phyloP scores from a whole-genome alignment of 2,329 filamentous ascomycete genomes.

The Botrytis cinerea region DNA sequence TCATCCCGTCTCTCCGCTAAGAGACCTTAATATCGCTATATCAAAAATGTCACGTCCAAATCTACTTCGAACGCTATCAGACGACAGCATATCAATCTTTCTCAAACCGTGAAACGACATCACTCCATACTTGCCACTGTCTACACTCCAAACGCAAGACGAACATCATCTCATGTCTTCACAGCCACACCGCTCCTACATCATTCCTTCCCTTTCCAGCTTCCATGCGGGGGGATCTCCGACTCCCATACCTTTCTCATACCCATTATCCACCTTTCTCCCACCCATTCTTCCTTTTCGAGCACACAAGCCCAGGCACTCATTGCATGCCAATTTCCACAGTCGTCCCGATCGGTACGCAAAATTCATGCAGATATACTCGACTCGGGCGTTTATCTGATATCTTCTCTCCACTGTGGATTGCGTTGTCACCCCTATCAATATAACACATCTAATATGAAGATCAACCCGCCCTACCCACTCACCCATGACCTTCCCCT shows the following conservation, averaged over 20 bases:
- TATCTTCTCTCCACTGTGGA: background rate
- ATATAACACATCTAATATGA: slow-evolving; percentile 16
- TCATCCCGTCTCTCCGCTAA: slow-evolving; percentile 6
- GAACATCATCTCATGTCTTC: slow-evolving; percentile 8
- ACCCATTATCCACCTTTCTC: background rate
- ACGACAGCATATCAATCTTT: slow-evolving; percentile 5
- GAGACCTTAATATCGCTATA: background rate
- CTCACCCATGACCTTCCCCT: background rate
- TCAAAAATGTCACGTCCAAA: background rate
- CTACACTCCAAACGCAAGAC: background rate
- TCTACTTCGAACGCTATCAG: slow-evolving; percentile 4
- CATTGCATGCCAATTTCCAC: slow-evolving; percentile 7
- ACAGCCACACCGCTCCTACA: slow-evolving; percentile 2
- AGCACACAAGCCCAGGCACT: background rate
- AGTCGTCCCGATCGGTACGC: background rate
- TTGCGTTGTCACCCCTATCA: background rate
- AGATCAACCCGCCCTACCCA: slow-evolving; percentile 11
- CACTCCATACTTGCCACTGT: background rate
- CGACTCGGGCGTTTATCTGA: background rate
- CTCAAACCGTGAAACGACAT: slow-evolving; percentile 2
- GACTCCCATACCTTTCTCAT: background rate
- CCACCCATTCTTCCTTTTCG: background rate
- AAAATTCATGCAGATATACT: slow-evolving; percentile 12
- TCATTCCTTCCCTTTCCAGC: slow-evolving; percentile 7
- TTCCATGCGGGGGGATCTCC: background rate